Percentiles rank a stretch among this genome's conserved stretches.
These are phyloP conservation scores for Ascochyta fabae DNA, from an alignment of 2,329 filamentous ascomycete genomes.

Conservation along the genomic window DNA sequence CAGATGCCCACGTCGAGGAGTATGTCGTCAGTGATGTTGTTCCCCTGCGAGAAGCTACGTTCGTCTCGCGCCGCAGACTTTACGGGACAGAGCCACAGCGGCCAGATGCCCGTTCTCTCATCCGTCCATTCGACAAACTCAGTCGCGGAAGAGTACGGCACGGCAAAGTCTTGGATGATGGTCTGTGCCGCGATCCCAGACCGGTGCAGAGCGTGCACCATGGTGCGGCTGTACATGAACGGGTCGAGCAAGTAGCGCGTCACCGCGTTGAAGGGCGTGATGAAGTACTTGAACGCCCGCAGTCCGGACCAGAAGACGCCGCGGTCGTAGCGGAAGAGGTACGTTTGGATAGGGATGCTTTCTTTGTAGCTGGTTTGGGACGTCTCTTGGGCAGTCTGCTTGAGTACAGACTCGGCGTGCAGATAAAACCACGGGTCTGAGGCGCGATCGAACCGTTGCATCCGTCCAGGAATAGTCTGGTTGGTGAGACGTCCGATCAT, in stretches of 20 bases:
- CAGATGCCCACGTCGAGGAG: constrained; percentile 67
- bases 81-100: constrained; percentile 66
- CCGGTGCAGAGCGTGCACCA: constrained; percentile 68
- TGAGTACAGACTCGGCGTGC: constrained; percentile 58
- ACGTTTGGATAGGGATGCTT: constrained; percentile 57
- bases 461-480: constrained; percentile 43
- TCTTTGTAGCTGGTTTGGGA: constrained; percentile 40
- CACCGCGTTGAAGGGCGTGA: constrained; percentile 64
- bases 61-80: constrained; percentile 35
- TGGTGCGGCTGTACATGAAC: constrained; percentile 66
- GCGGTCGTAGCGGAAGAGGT: constrained; percentile 68
- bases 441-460: constrained; percentile 61
- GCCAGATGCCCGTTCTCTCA: constrained; percentile 58
- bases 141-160: constrained; percentile 61
- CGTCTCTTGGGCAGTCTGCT: constrained; percentile 4
- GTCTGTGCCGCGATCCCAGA: constrained; percentile 63
- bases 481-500: constrained; percentile 67
- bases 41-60: constrained; percentile 40
- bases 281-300: constrained; percentile 67
- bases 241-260: constrained; percentile 66
- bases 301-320: constrained; percentile 70
- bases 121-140: constrained; percentile 62
- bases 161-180: constrained; percentile 68
- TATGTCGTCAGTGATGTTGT: constrained; percentile 37
- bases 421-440: constrained; percentile 77